phyloP scores from a whole-genome alignment of 1,139 yeast species.

The Scheffersomyces quercinus region DNA sequence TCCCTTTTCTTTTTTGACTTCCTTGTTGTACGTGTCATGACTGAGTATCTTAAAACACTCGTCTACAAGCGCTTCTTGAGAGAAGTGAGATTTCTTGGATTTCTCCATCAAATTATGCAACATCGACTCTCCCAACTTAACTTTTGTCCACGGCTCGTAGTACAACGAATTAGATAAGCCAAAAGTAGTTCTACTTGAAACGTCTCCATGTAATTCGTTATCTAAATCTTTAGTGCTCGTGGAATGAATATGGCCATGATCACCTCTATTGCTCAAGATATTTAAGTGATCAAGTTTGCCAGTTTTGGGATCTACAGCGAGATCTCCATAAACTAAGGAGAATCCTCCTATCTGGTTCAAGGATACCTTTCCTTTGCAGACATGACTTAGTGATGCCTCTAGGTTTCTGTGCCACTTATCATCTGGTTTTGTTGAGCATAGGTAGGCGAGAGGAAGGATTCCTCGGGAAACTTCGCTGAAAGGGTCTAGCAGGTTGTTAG shows the following conservation, averaged over 20 bases:
- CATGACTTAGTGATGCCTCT: conserved; percentile 9
- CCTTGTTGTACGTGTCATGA: conserved; percentile 38
- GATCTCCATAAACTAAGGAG: conserved; percentile 70
- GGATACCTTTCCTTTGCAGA: conserved; percentile 15
- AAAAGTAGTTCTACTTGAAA: conserved; percentile 32
- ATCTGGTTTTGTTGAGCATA: conserved; percentile 38
- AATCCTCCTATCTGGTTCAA: conserved; percentile 76
- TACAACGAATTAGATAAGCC: conserved; percentile 67
- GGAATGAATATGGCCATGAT: conserved; percentile 34
- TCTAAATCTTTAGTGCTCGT: conserved; percentile 8
- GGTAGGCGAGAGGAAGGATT: conserved; percentile 59
- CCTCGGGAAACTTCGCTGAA: conserved; percentile 68
- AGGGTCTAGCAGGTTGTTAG: conserved; percentile 14
- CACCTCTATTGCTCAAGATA: conserved; percentile 55
- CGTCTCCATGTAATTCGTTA: conserved; percentile 12
- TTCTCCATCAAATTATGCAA: conserved; percentile 40
- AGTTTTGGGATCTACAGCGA: conserved; percentile 25
- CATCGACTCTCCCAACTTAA: conserved; percentile 48
- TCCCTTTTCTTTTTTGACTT: conserved; percentile 21
- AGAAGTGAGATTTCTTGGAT: conserved; percentile 20
- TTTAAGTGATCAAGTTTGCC: conserved; percentile 38
- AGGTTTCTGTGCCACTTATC: conserved; percentile 51
- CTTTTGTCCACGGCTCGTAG: conserved; percentile 74
- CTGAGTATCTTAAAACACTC: conserved; percentile 57
- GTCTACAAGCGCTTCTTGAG: conserved; percentile 47